phyloP scores from a whole-genome alignment of 495 filamentous ascomycete species.

The Rostrohypoxylon terebratum region DNA sequence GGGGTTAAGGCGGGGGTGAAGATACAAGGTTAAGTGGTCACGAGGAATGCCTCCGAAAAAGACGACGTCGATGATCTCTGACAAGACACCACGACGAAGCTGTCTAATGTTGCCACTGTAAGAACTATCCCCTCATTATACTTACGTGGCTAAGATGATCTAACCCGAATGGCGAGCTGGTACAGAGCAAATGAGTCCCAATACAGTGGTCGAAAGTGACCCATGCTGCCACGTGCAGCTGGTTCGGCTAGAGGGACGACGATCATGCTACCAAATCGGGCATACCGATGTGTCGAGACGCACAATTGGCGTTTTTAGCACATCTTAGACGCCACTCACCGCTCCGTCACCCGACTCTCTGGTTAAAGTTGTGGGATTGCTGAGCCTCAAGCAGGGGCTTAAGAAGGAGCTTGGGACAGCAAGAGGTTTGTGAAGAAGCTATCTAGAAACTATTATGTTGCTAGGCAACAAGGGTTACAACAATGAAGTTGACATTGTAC shows the following conservation, averaged over 20 bases:
- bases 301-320: background rate
- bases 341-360: background rate
- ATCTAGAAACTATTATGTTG: background rate
- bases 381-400: constrained; percentile 13
- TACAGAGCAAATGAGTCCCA: background rate
- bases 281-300: constrained; percentile 5
- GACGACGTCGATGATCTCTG: background rate
- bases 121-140: background rate
- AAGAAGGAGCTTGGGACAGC: constrained; percentile 5
- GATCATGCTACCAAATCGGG: constrained; percentile 8
- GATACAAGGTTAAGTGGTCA: background rate
- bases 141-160: constrained; percentile 9
- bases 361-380: constrained; percentile 8
- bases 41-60: background rate
- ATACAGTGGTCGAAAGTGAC: background rate
- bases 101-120: background rate
- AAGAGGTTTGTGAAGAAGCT: background rate
- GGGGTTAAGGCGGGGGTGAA: constrained; percentile 7
- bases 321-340: background rate
- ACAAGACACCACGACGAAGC: background rate
- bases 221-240: constrained; percentile 9
- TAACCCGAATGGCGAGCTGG: background rate
- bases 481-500: background rate
- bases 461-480: background rate
- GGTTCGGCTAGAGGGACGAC: background rate